Conservation (phyloP, 306 rosid species). For the Lagenaria siceraria region DNA sequence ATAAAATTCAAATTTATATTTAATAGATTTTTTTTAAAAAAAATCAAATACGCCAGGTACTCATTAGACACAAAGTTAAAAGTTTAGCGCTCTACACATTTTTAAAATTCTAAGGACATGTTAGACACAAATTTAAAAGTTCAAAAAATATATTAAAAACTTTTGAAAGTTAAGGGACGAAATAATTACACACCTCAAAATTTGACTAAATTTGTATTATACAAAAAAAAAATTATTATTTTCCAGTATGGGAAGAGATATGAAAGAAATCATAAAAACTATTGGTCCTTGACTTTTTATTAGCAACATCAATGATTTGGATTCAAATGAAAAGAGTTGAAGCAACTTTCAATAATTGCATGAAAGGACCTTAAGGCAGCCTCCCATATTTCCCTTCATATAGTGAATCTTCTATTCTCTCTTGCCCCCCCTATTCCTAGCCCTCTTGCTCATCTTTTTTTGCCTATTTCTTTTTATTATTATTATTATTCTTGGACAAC, state of each 20-base stretch:
- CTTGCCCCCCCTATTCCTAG: neutral
- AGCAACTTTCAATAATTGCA: neutral
- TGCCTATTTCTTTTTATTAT: neutral
- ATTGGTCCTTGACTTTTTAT: neutral
- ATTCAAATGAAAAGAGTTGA: neutral
- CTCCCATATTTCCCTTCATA: neutral
- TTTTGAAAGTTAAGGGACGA: too few species aligned
- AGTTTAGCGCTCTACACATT: too few species aligned
- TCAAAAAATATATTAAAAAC: too few species aligned
- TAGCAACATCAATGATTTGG: neutral
- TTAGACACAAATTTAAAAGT: too few species aligned
- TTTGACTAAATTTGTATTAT: too few species aligned
- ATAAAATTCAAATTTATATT: too few species aligned
- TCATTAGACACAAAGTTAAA: too few species aligned
- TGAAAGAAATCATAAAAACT: neutral
- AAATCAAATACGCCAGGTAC: fast-evolving
- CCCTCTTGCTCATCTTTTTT: neutral
- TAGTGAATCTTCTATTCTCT: neutral
- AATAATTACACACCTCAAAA: too few species aligned
- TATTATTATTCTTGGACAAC: too few species aligned
- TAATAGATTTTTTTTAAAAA: too few species aligned
- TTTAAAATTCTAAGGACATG: too few species aligned
- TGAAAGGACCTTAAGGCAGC: neutral
- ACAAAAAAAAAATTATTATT: too few species aligned
- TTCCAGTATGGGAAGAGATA: neutral